A percentile compares a stretch with the other conserved stretches of the same genome.
These are phyloP conservation scores for Phialophora chinensis DNA, from an alignment of 2,329 filamentous ascomycete genomes.

Conservation along the genomic window DNA sequence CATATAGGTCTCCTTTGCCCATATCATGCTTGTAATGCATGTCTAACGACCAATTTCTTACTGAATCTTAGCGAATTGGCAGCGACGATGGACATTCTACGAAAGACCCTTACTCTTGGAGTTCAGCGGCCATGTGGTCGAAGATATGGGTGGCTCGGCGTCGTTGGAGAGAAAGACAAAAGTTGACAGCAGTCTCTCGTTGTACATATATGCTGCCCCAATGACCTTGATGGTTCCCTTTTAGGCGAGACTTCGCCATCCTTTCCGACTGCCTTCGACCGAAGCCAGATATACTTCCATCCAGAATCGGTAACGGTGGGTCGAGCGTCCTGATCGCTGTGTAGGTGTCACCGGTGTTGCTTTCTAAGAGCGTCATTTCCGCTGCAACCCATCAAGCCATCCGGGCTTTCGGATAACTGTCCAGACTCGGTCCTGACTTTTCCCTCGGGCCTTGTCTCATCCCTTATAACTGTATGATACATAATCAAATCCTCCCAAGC, in stretches of 20 bases:
- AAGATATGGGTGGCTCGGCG: background rate
- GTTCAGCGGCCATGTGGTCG: background rate
- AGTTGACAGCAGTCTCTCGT: background rate
- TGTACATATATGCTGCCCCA: constrained; percentile 2
- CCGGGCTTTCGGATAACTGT: background rate
- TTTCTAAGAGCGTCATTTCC: background rate
- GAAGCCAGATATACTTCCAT: background rate
- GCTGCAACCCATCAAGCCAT: background rate
- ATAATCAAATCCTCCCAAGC: background rate
- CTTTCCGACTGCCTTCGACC: background rate
- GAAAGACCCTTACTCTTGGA: background rate
- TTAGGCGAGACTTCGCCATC: background rate
- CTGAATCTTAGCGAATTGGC: background rate
- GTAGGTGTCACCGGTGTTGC: background rate
- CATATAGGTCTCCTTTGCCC: background rate
- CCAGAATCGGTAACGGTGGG: background rate
- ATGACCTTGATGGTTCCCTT: background rate
- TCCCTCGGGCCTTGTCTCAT: background rate
- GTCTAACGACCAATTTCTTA: background rate
- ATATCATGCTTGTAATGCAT: constrained; percentile 1
- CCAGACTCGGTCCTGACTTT: background rate
- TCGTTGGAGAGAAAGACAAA: background rate
- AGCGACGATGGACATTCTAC: background rate
- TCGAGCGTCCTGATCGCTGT: background rate
- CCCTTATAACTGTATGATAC: background rate